A percentile compares a stretch with the other conserved stretches of the same genome.
These are phyloP conservation scores for Fulvia fulva DNA, from an alignment of 2,329 filamentous ascomycete species.

Conservation along the genomic window DNA sequence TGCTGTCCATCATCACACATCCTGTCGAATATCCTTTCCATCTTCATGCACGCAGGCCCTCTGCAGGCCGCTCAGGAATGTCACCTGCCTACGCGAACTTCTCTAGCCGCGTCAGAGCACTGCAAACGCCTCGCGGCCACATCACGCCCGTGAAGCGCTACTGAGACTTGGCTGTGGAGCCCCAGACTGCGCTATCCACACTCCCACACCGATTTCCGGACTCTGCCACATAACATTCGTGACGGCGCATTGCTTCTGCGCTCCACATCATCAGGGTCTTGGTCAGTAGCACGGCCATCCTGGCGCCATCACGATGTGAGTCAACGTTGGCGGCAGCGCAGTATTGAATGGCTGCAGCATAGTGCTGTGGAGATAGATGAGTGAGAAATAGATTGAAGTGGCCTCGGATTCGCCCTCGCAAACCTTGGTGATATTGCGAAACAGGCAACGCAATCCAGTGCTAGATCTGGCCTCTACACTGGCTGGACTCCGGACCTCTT, in stretches of 20 bases:
- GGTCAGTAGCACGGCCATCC: background rate
- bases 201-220: background rate
- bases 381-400: too few relatives aligned
- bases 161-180: background rate
- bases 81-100: slow-evolving; percentile 1
- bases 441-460: background rate
- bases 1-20: background rate
- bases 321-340: background rate
- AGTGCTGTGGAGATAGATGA: too few relatives aligned
- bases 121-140: slow-evolving; percentile 5
- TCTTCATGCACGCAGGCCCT: background rate
- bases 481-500: background rate
- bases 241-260: background rate
- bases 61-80: background rate
- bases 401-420: too few relatives aligned
- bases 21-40: background rate
- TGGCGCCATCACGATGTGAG: background rate
- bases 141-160: background rate
- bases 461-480: background rate
- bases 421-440: background rate
- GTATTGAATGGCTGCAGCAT: background rate
- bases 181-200: background rate
- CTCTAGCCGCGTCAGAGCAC: background rate
- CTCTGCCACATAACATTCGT: background rate
- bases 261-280: background rate